Conservation (phyloP, 2,329 filamentous ascomycete species). For the Aschersonia sp. region DNA sequence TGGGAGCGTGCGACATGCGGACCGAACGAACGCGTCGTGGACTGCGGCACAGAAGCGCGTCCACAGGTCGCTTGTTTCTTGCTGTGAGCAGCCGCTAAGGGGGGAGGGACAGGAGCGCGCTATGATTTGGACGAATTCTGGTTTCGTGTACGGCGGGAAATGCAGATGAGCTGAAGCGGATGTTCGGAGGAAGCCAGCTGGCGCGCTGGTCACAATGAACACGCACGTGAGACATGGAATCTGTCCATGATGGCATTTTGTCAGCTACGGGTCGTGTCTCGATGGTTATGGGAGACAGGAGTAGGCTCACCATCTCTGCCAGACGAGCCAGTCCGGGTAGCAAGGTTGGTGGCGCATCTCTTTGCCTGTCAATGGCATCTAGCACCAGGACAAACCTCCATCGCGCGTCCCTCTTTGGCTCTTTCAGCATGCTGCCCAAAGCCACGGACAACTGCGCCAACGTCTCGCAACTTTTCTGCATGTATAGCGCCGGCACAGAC, state of each 20-base stretch:
- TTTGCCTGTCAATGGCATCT: conserved; percentile 74
- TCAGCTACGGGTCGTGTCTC: not conserved
- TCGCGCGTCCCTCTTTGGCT: conserved; percentile 18
- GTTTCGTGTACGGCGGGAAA: conserved; percentile 73
- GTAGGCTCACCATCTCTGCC: conserved; percentile 56
- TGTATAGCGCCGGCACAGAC: not conserved
- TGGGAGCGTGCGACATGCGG: conserved; percentile 66
- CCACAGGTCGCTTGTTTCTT: conserved; percentile 57
- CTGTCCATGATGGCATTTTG: conserved; percentile 28
- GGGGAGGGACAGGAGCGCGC: conserved; percentile 31
- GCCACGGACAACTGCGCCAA: conserved; percentile 63
- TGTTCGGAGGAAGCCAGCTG: conserved; percentile 54
- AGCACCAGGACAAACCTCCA: conserved; percentile 69
- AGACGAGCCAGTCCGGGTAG: conserved; percentile 70
- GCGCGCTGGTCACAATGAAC: conserved; percentile 61
- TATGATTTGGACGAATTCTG: conserved; percentile 67
- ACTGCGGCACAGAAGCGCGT: conserved; percentile 68
- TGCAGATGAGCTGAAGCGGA: conserved; percentile 61
- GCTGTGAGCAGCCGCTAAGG: conserved; percentile 33
- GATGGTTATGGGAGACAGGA: not conserved
- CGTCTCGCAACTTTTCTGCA: conserved; percentile 54
- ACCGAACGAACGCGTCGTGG: conserved; percentile 73
- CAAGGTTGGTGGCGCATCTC: conserved; percentile 65
- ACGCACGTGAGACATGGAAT: conserved; percentile 66
- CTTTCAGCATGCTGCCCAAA: conserved; percentile 48